Evolutionary conservation across 352 stramenopile species (phyloP).

Genomic region (Pythium monospermum): DNA sequence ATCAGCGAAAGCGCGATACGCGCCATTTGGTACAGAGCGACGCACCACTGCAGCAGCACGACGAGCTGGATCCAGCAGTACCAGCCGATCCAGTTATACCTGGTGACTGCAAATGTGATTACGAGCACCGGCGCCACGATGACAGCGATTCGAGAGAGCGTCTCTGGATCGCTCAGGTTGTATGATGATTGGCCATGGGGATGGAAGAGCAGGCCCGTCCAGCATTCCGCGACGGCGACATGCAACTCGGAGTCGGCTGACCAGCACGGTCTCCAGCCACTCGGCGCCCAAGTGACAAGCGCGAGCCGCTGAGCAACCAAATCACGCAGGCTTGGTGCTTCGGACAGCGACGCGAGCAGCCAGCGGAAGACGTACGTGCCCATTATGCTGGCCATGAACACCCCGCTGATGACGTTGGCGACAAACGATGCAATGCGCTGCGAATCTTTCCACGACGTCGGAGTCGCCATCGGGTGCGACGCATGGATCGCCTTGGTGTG

Average conservation of each 20-base stretch:
- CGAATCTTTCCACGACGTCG: conserved; percentile 54
- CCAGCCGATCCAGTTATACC: conserved; percentile 64
- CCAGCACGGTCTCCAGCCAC: conserved; percentile 15
- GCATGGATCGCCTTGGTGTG: too few species aligned
- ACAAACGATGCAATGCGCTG: conserved; percentile 57
- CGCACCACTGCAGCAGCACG: conserved; percentile 56
- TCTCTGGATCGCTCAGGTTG: conserved; percentile 32
- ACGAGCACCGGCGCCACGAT: conserved; percentile 16
- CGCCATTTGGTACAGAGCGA: conserved; percentile 59
- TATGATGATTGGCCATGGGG: conserved; percentile 25
- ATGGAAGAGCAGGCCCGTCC: conserved; percentile 21
- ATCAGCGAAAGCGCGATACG: conserved; percentile 55
- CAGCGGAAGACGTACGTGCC: conserved; percentile 31
- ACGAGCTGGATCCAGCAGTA: conserved; percentile 49
- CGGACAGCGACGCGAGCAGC: conserved; percentile 22
- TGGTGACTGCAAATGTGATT: conserved; percentile 29
- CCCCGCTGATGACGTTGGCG: conserved; percentile 49
- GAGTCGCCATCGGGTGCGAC: too few species aligned
- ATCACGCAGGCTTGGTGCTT: conserved; percentile 28
- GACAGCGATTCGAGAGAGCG: conserved; percentile 29
- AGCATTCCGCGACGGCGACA: conserved; percentile 32
- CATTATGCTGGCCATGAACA: conserved; percentile 38
- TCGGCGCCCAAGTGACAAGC: conserved; percentile 9
- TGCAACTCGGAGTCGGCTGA: conserved; percentile 1
- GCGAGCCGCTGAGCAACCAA: conserved; percentile 14